These are phyloP conservation scores for Corymbia calophylla DNA, from an alignment of 441 rosid genomes.

Conservation along the genomic window DNA sequence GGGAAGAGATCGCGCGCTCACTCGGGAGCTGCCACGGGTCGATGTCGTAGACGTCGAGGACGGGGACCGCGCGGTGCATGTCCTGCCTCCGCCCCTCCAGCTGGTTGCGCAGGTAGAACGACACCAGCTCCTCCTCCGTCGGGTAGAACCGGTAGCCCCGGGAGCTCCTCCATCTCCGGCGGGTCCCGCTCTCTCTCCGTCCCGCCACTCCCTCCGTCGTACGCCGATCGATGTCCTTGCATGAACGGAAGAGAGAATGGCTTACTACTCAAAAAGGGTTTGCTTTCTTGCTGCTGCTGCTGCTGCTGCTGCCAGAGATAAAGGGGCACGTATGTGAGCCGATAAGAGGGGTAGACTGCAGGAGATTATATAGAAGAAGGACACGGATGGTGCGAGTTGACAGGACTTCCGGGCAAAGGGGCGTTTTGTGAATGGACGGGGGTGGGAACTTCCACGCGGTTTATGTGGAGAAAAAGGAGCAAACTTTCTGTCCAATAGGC, in stretches of 20 bases:
- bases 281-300: no score
- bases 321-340: no score
- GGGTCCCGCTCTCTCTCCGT: no score
- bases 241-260: background rate
- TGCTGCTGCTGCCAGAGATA: no score
- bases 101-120: constrained; percentile 65
- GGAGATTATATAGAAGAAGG: background rate
- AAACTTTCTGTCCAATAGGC: background rate
- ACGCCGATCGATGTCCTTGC: background rate
- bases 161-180: constrained; percentile 14
- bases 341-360: background rate
- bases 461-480: constrained; percentile 5
- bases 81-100: constrained; percentile 41
- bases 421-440: no score
- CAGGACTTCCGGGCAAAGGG: constrained; percentile 20
- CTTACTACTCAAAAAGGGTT: background rate
- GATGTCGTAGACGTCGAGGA: constrained; percentile 32
- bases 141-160: constrained; percentile 77
- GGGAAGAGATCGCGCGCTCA: constrained; percentile 4
- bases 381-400: constrained; percentile 11
- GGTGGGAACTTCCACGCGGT: constrained; percentile 75
- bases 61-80: constrained; percentile 47
- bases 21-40: constrained; percentile 73
- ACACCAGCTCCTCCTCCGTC: constrained; percentile 70
- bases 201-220: no score